phyloP scores from a whole-genome alignment of 768 basidiomycete species.

The Rhodotorula diobovata region DNA sequence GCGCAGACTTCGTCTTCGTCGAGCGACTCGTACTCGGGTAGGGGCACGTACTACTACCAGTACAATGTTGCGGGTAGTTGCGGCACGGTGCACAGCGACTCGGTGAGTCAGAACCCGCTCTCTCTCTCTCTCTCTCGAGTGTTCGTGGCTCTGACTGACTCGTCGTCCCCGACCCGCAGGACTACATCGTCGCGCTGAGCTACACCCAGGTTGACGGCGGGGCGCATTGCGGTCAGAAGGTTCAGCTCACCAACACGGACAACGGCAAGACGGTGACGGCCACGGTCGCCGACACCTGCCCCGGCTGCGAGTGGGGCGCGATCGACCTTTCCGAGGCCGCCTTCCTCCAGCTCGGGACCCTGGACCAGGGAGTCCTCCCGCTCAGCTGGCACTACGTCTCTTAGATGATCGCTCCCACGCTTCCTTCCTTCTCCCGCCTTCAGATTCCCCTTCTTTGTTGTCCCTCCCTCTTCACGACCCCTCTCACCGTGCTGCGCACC shows the following conservation, averaged over 20 bases:
- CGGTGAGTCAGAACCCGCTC: background rate
- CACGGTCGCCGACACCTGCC: slow-evolving; percentile 60
- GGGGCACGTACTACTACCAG: slow-evolving; percentile 22
- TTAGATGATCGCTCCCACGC: background rate
- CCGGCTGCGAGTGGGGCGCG: slow-evolving; percentile 33
- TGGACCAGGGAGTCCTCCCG: slow-evolving; percentile 19
- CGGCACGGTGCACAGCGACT: slow-evolving; percentile 50
- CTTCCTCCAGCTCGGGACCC: slow-evolving; percentile 31
- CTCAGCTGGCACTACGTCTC: background rate
- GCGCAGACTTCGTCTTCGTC: slow-evolving; percentile 1
- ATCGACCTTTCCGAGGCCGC: slow-evolving; percentile 27
- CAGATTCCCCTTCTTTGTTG: background rate
- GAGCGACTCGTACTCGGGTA: background rate
- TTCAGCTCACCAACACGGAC: slow-evolving; percentile 55
- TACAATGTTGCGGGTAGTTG: slow-evolving; percentile 71
- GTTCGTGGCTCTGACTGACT: background rate
- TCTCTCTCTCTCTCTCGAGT: background rate
- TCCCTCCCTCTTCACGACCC: background rate
- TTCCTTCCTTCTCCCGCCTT: background rate
- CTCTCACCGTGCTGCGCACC: background rate
- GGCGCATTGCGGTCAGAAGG: slow-evolving; percentile 38
- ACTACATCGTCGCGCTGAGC: background rate
- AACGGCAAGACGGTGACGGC: slow-evolving; percentile 59
- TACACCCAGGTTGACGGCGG: background rate
- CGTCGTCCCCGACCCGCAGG: background rate